These are phyloP conservation scores for Thalassiosira tumida DNA, from an alignment of 352 stramenopile genomes.

Conservation along the genomic window DNA sequence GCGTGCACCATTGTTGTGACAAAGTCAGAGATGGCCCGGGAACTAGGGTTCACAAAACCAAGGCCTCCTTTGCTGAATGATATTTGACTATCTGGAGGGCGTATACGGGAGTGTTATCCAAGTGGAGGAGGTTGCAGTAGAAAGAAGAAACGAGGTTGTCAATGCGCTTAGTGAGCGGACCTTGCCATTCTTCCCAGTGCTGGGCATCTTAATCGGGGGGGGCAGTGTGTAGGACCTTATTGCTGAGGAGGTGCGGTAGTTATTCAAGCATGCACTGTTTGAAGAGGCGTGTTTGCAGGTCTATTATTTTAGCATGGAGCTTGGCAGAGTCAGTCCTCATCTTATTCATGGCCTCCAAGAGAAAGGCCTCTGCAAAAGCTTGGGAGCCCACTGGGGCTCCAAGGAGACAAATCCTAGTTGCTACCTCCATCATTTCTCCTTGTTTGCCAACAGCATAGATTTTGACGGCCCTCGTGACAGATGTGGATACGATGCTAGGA, in stretches of 20 bases:
- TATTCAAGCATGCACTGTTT: slow-evolving; percentile 50
- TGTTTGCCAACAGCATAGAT: slow-evolving; percentile 11
- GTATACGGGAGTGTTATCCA: neutral
- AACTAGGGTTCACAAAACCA: neutral
- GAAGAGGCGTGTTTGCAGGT: slow-evolving; percentile 64
- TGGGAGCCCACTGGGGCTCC: slow-evolving; percentile 19
- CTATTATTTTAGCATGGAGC: neutral
- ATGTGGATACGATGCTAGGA: neutral
- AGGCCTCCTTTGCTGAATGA: slow-evolving; percentile 25
- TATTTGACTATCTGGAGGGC: too few relatives aligned
- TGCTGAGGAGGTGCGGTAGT: slow-evolving; percentile 34
- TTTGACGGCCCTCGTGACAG: neutral
- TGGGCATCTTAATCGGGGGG: neutral
- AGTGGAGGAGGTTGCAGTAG: neutral
- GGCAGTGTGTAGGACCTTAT: slow-evolving; percentile 29
- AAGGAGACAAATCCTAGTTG: slow-evolving; percentile 4
- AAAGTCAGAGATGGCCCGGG: slow-evolving; percentile 56
- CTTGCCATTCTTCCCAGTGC: slow-evolving; percentile 47
- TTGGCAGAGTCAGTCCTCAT: neutral
- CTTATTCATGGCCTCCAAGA: neutral
- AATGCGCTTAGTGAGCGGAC: slow-evolving; percentile 7
- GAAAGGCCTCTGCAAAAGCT: neutral
- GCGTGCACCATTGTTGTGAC: slow-evolving; percentile 35
- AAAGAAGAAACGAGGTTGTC: slow-evolving; percentile 17
- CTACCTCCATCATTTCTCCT: slow-evolving; percentile 24